Conservation (phyloP, 1,284 basidiomycete species). For the Cronartium quercuum region DNA sequence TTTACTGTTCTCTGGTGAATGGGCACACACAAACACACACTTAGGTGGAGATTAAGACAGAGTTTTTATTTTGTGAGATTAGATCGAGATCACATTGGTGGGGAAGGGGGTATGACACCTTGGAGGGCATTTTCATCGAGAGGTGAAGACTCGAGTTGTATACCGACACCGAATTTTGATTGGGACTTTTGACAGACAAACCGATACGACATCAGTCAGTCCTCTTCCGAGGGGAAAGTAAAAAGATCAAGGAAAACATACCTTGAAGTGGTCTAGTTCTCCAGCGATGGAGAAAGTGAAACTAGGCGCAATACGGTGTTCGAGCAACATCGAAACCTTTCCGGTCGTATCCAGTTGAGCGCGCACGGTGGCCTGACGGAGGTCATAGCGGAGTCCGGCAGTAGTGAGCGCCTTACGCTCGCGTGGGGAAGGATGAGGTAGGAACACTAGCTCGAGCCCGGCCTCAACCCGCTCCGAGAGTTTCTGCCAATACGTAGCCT, state of each 20-base stretch:
- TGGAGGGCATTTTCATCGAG: conserved; percentile 35
- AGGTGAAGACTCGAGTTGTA: conserved; percentile 38
- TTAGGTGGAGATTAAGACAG: too few species aligned
- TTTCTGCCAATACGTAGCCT: conserved; percentile 95
- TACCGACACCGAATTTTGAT: conserved; percentile 39
- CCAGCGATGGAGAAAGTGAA: conserved; percentile 92
- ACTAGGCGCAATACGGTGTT: conserved; percentile 90
- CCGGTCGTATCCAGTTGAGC: conserved; percentile 86
- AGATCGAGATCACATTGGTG: conserved; percentile 29
- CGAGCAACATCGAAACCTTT: conserved; percentile 88
- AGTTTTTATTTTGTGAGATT: too few species aligned
- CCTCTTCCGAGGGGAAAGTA: neutral
- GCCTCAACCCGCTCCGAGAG: conserved; percentile 95
- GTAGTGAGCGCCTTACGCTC: conserved; percentile 82
- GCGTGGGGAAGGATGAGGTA: conserved; percentile 64
- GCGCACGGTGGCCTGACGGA: conserved; percentile 84
- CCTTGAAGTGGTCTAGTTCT: conserved; percentile 98
- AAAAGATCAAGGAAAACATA: conserved; percentile 46
- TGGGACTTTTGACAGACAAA: conserved; percentile 14
- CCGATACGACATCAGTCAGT: neutral
- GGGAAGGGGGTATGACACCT: conserved; percentile 29
- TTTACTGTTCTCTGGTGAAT: too few species aligned
- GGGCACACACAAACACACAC: too few species aligned
- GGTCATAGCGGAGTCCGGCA: conserved; percentile 91
- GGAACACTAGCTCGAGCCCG: conserved; percentile 84